Evolutionary conservation across 2,329 filamentous ascomycete species (phyloP).

Genomic region (Apiospora kogelbergensis): DNA sequence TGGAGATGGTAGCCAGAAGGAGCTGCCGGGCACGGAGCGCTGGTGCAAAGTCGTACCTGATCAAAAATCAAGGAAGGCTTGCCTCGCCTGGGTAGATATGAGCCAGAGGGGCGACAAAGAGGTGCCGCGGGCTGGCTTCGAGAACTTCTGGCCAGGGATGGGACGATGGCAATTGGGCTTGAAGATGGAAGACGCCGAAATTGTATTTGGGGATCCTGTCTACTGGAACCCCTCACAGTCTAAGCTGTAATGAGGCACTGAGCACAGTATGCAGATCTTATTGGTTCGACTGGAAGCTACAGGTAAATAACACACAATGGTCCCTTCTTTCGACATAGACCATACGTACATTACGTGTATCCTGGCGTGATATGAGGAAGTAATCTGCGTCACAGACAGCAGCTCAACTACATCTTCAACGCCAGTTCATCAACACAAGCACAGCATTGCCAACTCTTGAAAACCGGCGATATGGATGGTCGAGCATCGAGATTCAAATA

Average conservation of each 20-base stretch:
- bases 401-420: background rate
- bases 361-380: too few relatives aligned
- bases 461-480: background rate
- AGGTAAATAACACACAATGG: too few relatives aligned
- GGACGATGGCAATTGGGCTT: conserved; percentile 42
- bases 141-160: conserved; percentile 49
- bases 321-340: too few relatives aligned
- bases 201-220: conserved; percentile 28
- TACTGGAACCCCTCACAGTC: background rate
- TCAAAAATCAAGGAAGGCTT: conserved; percentile 30
- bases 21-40: conserved; percentile 45
- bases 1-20: conserved; percentile 37
- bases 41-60: conserved; percentile 42
- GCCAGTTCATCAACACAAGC: background rate
- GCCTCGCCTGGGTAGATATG: conserved; percentile 49
- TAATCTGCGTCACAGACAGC: background rate
- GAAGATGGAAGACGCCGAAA: conserved; percentile 29
- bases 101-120: conserved; percentile 34
- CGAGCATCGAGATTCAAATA: background rate
- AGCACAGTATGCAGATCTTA: background rate
- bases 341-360: too few relatives aligned
- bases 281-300: background rate
- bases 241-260: background rate
- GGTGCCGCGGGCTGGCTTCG: conserved; percentile 19
- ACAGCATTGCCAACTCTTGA: background rate